Evolutionary conservation across 345 rosid species (phyloP).

Genomic region (Punica granatum): DNA sequence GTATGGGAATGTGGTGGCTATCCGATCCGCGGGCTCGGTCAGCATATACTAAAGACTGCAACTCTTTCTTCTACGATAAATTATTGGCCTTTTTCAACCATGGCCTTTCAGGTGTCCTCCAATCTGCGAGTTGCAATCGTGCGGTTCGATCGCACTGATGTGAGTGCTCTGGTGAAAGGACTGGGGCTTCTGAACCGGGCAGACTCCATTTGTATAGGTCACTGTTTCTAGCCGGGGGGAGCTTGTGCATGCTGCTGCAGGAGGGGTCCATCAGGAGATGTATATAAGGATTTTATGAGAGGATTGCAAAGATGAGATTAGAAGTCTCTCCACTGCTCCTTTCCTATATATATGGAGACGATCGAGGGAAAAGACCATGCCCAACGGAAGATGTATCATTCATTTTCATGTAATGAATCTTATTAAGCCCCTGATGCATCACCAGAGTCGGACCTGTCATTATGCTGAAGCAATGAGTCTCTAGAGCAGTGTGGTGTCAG

Average conservation of each 20-base stretch:
- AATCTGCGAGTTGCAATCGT: conserved; percentile 88
- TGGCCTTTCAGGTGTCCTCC: conserved; percentile 89
- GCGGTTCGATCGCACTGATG: conserved; percentile 87
- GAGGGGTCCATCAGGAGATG: conserved; percentile 93
- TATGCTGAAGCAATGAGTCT: conserved; percentile 53
- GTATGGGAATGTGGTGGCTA: conserved; percentile 87
- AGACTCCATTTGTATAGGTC: conserved; percentile 89
- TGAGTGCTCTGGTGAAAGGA: conserved; percentile 74
- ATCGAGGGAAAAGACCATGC: conserved; percentile 67
- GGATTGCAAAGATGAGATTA: conserved; percentile 78
- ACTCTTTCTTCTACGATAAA: conserved; percentile 77
- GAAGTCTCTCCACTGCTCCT: conserved; percentile 90
- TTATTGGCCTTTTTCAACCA: conserved; percentile 93
- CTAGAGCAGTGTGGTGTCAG: conserved; percentile 66
- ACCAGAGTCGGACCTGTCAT: conserved; percentile 28
- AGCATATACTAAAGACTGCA: conserved; percentile 81
- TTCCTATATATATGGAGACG: conserved; percentile 78
- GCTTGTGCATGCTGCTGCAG: conserved; percentile 88
- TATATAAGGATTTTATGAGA: conserved; percentile 85
- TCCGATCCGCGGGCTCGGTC: conserved; percentile 96
- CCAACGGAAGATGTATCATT: conserved; percentile 68
- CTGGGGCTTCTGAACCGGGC: conserved; percentile 79
- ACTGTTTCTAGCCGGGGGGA: conserved; percentile 89
- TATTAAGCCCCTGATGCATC: conserved; percentile 18
- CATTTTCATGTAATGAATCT: conserved; percentile 77